Evolutionary conservation across 1,284 basidiomycete genomes (phyloP), one percentile per base, ranked within the genome.

Genomic region (Cutaneotrichosporon cyanovorans): DNA sequence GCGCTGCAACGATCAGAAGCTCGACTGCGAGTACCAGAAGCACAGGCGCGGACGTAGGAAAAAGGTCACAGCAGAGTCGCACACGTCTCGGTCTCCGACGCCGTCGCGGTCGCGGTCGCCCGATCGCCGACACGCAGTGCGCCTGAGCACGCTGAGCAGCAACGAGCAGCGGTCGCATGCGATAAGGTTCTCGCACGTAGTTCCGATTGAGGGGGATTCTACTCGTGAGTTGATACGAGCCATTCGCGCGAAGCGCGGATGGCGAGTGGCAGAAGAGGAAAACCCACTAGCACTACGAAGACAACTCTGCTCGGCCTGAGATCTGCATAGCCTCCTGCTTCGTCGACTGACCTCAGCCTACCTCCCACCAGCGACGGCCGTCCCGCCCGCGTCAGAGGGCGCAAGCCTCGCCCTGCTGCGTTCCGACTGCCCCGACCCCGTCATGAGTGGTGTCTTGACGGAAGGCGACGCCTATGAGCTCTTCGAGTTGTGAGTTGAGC

Each of bases 401-500:
- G 37, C 41, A 5, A 37, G n/a, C 30, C 37, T 45, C 32, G 37
- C 41, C 1, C 40, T 42, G 23, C 43, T 50, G 2, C 40, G 49
- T 11, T 39, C 34, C 23, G 46, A 48, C 35, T 59, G 59, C 37
- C 59, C 59, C 2, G 62, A 65, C 46, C 66, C 66, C 6, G 57
- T 69, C n/a, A 56, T 51, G n/a, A 49, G 57, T 39, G 63, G 64
- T 2, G 48, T 65, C 25, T 33, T 67, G 6, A 53, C 43, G 5
- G 55, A 62, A 19, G 50, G 48, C 5, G 65, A 62, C 40, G 63
- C 61, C 0, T 54, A 49, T 20, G 63, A 61, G 41, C 46, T 69
- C 33, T 69, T 66, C 39, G 59, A 67, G 14, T 63, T 59, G 66
- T 68, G 22, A 48, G 64, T 56, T 21, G n/a, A n/a, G n/a, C n/a